Percentiles rank a stretch among this genome's conserved stretches.
These are phyloP conservation scores for Falciphora oryzae DNA, from an alignment of 2,329 filamentous ascomycete genomes.

Conservation along the genomic window DNA sequence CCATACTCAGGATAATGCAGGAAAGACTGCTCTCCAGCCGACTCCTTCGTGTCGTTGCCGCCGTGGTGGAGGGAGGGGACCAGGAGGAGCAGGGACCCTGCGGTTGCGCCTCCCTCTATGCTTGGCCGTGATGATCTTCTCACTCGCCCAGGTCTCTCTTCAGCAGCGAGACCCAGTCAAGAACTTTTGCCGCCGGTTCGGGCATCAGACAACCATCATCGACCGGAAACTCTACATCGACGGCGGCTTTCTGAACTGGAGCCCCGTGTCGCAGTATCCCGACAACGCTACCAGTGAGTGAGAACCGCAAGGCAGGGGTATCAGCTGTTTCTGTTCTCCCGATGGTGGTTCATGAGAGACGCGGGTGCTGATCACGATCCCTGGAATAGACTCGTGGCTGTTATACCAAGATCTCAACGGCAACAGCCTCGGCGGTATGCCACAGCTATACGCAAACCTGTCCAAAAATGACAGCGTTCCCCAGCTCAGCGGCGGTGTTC, in stretches of 20 bases:
- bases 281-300: constrained; percentile 52
- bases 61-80: background rate
- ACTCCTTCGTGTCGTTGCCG: background rate
- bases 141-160: constrained; percentile 8
- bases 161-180: constrained; percentile 44
- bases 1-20: background rate
- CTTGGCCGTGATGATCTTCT: constrained; percentile 3
- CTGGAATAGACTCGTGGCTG: constrained; percentile 43
- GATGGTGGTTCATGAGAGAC: background rate
- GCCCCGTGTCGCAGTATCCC: constrained; percentile 38
- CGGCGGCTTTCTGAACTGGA: constrained; percentile 53
- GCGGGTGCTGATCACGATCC: background rate
- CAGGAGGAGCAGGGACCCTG: background rate
- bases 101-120: background rate
- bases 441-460: constrained; percentile 49
- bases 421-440: constrained; percentile 38
- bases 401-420: constrained; percentile 51
- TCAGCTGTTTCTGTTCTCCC: background rate
- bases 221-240: constrained; percentile 57
- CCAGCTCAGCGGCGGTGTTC: constrained; percentile 34
- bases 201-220: constrained; percentile 55
- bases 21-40: background rate
- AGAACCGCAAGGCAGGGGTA: background rate
- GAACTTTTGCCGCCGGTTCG: constrained; percentile 49
- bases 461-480: constrained; percentile 55